phyloP scores from a whole-genome alignment of 371 early-diverging fungal species.

The Syncephalis fuscata region DNA sequence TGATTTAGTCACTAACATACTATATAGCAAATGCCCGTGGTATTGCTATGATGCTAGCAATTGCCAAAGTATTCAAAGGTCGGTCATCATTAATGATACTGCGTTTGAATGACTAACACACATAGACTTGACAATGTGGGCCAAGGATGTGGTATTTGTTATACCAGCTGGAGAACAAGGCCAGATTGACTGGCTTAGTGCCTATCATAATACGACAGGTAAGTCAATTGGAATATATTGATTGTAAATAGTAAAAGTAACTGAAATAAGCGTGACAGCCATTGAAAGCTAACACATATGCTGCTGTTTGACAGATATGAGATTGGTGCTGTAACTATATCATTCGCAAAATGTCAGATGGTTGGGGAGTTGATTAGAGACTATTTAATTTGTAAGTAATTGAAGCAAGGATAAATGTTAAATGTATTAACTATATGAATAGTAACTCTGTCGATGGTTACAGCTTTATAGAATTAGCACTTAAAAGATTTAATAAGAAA shows the following conservation, averaged over 20 bases:
- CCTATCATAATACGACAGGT: slow-evolving; percentile 46
- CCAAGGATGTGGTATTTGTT: slow-evolving; percentile 81
- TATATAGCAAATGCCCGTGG: slow-evolving; percentile 55
- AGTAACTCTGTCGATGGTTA: neutral
- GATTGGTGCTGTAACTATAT: slow-evolving; percentile 68
- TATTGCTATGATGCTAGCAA: slow-evolving; percentile 46
- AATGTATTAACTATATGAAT: neutral
- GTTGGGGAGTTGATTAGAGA: slow-evolving; percentile 23
- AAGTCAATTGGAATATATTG: neutral
- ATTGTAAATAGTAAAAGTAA: neutral
- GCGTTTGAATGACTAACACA: too few species aligned
- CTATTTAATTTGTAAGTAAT: slow-evolving; percentile 44
- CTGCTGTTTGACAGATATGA: slow-evolving; percentile 33
- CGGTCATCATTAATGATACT: slow-evolving; percentile 5
- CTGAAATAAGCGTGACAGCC: neutral
- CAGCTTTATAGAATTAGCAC: slow-evolving; percentile 64
- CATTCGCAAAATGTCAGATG: slow-evolving; percentile 20
- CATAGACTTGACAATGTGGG: slow-evolving; percentile 69
- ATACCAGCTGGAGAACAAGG: slow-evolving; percentile 54
- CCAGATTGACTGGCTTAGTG: slow-evolving; percentile 80
- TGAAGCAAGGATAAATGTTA: neutral
- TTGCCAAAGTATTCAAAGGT: slow-evolving; percentile 63
- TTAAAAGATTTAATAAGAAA: slow-evolving; percentile 83
- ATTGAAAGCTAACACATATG: neutral
- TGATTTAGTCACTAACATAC: neutral